These are phyloP conservation scores for Boletus rex-veris DNA, from an alignment of 768 basidiomycete species.

Conservation along the genomic window DNA sequence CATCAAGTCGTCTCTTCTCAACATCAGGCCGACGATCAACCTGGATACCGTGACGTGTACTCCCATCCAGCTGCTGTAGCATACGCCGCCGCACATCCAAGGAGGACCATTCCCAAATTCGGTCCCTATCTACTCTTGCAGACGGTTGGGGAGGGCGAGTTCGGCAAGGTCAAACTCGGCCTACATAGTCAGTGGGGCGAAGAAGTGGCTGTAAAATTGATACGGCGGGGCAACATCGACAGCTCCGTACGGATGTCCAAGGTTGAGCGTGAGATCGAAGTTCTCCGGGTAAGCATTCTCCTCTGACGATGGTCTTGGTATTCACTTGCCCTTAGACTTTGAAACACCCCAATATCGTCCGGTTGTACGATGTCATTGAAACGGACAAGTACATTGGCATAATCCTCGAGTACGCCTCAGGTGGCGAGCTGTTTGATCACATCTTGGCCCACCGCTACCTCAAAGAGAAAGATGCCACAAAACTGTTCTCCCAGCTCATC, in stretches of 20 bases:
- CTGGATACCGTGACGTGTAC: conserved; percentile 69
- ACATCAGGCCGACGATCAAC: conserved; percentile 42
- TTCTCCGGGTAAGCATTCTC: conserved; percentile 68
- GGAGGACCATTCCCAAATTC: conserved; percentile 87
- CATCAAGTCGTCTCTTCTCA: conserved; percentile 62
- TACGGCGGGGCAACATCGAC: conserved; percentile 89
- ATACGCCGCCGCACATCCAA: conserved; percentile 78
- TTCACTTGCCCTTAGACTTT: conserved; percentile 56
- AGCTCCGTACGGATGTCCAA: conserved; percentile 84
- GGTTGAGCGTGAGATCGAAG: conserved; percentile 97
- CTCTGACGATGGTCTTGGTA: not conserved
- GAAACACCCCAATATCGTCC: conserved; percentile 97
- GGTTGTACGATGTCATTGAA: conserved; percentile 97
- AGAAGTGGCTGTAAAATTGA: conserved; percentile 98
- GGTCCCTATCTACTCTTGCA: conserved; percentile 94
- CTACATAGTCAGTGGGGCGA: conserved; percentile 91
- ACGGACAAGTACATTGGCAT: conserved; percentile 99
- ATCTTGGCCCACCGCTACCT: conserved; percentile 97
- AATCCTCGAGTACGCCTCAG: conserved; percentile 96
- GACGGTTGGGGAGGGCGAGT: conserved; percentile 97
- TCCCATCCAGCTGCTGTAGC: conserved; percentile 81
- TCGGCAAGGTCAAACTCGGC: conserved; percentile 98
- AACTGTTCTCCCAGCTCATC: conserved; percentile 95
- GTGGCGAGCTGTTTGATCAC: conserved; percentile 98
- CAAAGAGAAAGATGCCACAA: conserved; percentile 89